Conservation (phyloP, 2,329 filamentous ascomycete species). For the Dryadomyces quercivorus region DNA sequence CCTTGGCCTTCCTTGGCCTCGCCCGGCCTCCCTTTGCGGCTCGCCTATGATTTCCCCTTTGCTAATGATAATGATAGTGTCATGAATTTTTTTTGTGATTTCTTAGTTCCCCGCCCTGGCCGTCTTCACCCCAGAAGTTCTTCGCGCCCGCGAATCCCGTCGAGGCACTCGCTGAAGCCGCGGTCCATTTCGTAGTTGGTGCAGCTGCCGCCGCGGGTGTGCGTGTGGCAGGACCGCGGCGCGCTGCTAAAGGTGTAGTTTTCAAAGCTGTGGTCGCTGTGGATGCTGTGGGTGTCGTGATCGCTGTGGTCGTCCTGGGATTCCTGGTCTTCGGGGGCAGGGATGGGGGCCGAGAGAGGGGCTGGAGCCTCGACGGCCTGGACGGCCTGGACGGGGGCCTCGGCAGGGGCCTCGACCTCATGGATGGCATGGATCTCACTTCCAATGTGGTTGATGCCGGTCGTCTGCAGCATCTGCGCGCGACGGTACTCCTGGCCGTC, state of each 20-base stretch:
- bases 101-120: background rate
- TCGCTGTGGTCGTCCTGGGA: background rate
- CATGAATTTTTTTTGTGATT: background rate
- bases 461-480: conserved; percentile 18
- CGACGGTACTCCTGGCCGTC: conserved; percentile 41
- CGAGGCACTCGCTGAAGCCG: conserved; percentile 6
- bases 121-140: background rate
- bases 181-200: conserved; percentile 5
- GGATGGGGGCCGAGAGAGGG: too few relatives aligned
- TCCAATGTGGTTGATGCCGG: background rate
- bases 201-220: background rate
- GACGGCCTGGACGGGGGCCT: background rate
- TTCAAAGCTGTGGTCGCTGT: background rate
- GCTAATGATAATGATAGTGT: background rate
- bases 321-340: too few relatives aligned
- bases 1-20: too few relatives aligned
- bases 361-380: background rate
- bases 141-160: background rate
- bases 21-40: too few relatives aligned
- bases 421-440: background rate
- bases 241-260: background rate
- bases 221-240: background rate
- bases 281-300: background rate
- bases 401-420: background rate
- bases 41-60: too few relatives aligned